Evolutionary conservation across 306 rosid species (phyloP).

Genomic region (Fagus crenata): DNA sequence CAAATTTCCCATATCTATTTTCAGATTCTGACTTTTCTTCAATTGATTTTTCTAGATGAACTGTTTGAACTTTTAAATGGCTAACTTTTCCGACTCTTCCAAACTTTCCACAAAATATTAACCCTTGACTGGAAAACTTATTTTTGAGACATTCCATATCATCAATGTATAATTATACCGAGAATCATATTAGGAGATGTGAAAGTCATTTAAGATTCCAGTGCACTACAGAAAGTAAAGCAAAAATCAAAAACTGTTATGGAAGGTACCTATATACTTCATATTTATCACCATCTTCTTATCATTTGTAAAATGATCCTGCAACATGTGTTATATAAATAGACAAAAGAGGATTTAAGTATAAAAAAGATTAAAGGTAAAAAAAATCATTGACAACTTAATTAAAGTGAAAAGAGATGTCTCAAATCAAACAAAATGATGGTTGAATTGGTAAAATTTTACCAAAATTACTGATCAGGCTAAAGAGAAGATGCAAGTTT

Average conservation of each 20-base stretch:
- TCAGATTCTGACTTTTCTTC: neutral
- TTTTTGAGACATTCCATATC: neutral
- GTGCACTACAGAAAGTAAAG: conserved; percentile 6
- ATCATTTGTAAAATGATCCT: conserved; percentile 70
- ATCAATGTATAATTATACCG: neutral
- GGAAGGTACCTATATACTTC: conserved; percentile 83
- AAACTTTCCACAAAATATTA: neutral
- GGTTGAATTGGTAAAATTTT: conserved; percentile 6
- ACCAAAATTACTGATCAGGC: conserved; percentile 8
- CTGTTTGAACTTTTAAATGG: neutral
- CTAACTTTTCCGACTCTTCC: neutral
- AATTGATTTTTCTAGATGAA: neutral
- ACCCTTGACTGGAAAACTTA: neutral
- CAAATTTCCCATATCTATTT: neutral
- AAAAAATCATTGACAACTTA: conserved; percentile 18
- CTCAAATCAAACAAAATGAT: conserved; percentile 19
- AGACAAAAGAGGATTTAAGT: conserved; percentile 23
- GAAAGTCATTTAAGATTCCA: neutral
- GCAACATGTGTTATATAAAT: conserved; percentile 25
- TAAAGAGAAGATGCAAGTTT: neutral
- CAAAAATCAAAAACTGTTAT: neutral
- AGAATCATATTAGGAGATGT: neutral
- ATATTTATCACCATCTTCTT: conserved; percentile 68
- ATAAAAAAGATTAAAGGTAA: conserved; percentile 6
- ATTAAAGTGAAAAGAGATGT: conserved; percentile 26